Evolutionary conservation across 148 eudicot species (phyloP), one percentile per base, ranked within the genome.

Genomic region (Gaultheria prostrata): DNA sequence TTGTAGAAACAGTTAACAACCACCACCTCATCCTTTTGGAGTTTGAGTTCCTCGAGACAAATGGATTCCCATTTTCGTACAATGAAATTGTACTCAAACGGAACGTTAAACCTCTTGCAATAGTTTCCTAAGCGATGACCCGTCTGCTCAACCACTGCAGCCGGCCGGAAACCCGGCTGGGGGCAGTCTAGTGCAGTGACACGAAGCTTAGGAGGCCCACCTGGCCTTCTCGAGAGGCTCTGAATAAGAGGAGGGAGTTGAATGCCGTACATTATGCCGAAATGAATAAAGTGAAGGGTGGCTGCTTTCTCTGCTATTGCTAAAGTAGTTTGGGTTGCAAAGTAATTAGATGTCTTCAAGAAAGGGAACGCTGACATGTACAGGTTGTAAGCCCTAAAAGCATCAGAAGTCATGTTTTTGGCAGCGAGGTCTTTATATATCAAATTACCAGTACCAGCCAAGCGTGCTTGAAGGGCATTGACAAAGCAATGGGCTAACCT

Each of bases 121-220:
- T 82, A 85, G 45, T 67, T 70, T 13, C 54, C 82, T 15, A 85
- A 78, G 17, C 84, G 87, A 56, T 20, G 70, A 1, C 84, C 84
- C 8, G 87, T 69, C 57, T 81, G 57, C 50, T 77, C 84, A 48
- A 77, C 81, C 28, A 10, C 17, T 51, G 70, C 84, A 26, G 51
- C 30, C 17, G 87, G 87, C 13, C 82, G 77, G 54, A 82, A 85
- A 48, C 86, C 86, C 2, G 80, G 65, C 20, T 75, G 84, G 21
- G 87, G 87, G 6, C 43, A 20, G 12, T 82, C 84, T 57, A 85
- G 77, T 61, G 84, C 87, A 1, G 87, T 85, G 48, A 85, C 77
- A 13, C 84, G 73, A 39, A 85, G 63, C 35, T 51, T 76, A 32
- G 87, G 87, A 17, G 87, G 84, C 48, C 87, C 87, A 26, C 87